Percentiles rank a stretch among this genome's conserved stretches.
These are phyloP conservation scores for Hura crepitans DNA, from an alignment of 441 rosid species.

Conservation along the genomic window DNA sequence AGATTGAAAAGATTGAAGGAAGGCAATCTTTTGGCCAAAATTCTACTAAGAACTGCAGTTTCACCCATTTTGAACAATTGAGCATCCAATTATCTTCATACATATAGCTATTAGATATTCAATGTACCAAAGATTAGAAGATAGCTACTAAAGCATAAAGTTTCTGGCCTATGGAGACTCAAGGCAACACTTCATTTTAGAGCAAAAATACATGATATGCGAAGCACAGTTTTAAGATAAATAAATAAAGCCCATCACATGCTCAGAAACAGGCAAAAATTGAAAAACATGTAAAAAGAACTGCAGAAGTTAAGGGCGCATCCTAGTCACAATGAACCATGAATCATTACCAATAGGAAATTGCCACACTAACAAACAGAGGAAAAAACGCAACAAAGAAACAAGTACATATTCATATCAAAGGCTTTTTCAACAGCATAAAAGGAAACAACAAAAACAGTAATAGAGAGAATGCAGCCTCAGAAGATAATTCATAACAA, in stretches of 20 bases:
- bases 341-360: background rate
- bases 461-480: slow-evolving; percentile 3
- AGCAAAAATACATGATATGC: background rate
- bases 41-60: background rate
- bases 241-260: background rate
- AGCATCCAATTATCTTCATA: background rate
- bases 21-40: background rate
- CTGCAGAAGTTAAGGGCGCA: background rate
- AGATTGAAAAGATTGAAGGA: background rate
- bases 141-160: background rate
- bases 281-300: background rate
- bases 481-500: slow-evolving; percentile 1
- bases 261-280: background rate
- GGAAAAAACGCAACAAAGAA: background rate
- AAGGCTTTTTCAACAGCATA: slow-evolving; percentile 8
- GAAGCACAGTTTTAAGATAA: background rate
- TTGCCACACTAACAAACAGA: background rate
- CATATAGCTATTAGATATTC: slow-evolving; percentile 4
- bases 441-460: background rate
- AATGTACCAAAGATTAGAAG: background rate
- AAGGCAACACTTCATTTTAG: background rate
- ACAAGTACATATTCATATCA: background rate
- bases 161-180: background rate
- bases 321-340: background rate
- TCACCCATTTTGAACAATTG: slow-evolving; percentile 1